These are phyloP conservation scores for Salvia sclarea DNA, from an alignment of 305 asterid genomes.

Conservation along the genomic window DNA sequence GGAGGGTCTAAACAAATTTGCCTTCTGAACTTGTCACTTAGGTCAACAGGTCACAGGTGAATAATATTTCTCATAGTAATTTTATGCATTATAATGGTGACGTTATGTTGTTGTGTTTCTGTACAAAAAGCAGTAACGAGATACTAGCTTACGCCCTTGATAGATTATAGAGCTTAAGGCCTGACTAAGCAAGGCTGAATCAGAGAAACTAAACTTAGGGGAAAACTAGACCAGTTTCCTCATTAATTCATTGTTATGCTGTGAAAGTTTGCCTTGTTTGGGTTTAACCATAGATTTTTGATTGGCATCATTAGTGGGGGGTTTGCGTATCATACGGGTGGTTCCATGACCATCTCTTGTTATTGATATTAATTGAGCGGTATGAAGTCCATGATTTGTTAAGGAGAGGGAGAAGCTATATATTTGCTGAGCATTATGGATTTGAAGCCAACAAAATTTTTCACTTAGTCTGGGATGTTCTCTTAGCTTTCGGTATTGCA, in stretches of 20 bases:
- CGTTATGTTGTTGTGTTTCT: slow-evolving; percentile 15
- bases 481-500: slow-evolving; percentile 2
- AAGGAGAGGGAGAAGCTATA: slow-evolving; percentile 7
- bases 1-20: not conserved
- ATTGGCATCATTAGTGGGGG: not conserved
- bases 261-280: not conserved
- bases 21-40: slow-evolving; percentile 14
- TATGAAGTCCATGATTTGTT: slow-evolving; percentile 10
- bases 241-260: not conserved
- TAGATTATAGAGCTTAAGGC: slow-evolving; percentile 10
- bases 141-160: not conserved
- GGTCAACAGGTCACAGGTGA: slow-evolving; percentile 13
- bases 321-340: not conserved
- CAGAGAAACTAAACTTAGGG: not conserved
- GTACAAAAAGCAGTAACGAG: slow-evolving; percentile 5
- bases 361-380: not conserved
- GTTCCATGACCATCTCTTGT: not conserved
- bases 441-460: not conserved
- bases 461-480: slow-evolving; percentile 4
- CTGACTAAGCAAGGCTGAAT: slow-evolving; percentile 1
- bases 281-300: not conserved
- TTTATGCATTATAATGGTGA: not conserved
- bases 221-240: not conserved
- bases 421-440: not conserved
- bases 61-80: slow-evolving; percentile 12